Percentiles rank a stretch among this genome's conserved stretches.
These are phyloP conservation scores for Fomitopsis schrenkii DNA, from an alignment of 1,284 basidiomycete genomes.

Conservation along the genomic window DNA sequence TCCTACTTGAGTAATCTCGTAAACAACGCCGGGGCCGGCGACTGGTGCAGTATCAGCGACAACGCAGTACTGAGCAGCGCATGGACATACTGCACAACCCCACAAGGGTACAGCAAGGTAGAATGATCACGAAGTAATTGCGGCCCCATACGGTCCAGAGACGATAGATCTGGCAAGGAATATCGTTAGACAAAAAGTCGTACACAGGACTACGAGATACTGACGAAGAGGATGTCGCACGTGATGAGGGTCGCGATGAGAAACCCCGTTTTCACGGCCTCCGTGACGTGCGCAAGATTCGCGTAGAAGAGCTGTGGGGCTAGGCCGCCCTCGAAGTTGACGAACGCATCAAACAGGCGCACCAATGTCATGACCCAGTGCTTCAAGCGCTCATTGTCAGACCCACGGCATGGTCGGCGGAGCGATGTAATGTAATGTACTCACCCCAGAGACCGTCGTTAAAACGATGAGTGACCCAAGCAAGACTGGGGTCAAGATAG, in stretches of 20 bases:
- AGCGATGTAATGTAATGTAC: neutral
- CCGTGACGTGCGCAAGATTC: neutral
- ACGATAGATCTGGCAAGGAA: conserved; percentile 1
- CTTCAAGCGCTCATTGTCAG: neutral
- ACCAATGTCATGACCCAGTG: conserved; percentile 5
- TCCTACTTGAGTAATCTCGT: neutral
- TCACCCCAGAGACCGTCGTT: neutral
- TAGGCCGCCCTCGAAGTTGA: neutral
- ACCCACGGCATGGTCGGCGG: neutral
- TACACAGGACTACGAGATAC: neutral
- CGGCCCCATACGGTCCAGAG: conserved; percentile 8
- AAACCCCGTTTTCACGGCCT: conserved; percentile 2
- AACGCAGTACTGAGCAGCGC: neutral
- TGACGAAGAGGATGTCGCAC: conserved; percentile 5
- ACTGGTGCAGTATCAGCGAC: neutral
- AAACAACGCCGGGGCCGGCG: neutral
- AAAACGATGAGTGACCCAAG: neutral
- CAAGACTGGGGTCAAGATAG: neutral
- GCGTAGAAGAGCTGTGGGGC: conserved; percentile 4
- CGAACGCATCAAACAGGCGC: conserved; percentile 5
- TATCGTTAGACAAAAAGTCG: neutral
- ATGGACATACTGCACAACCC: conserved; percentile 1
- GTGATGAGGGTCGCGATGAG: conserved; percentile 2
- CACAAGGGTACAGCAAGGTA: neutral
- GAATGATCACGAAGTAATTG: conserved; percentile 2